Evolutionary conservation across 495 filamentous ascomycete species (phyloP), one percentile per base, ranked within the genome.

Genomic region (Xylaria intraflava): DNA sequence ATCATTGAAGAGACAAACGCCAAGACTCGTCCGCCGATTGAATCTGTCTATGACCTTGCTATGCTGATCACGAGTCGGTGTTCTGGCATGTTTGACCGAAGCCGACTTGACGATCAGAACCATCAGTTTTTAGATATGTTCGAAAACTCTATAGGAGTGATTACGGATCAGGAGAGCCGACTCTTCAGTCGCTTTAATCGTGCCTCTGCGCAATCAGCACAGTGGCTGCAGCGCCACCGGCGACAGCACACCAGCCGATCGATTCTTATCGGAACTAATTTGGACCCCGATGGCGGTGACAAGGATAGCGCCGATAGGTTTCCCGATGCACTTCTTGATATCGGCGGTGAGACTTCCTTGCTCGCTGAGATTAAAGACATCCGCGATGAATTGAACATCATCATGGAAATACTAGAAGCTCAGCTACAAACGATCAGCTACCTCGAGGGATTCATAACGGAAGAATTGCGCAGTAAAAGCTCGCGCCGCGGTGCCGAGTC

Each of bases 61-160:
- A 80, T 79, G 53, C 75, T 84, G 36, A 85, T 88, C 55, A 85
- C 81, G 0, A 79, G 74, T 44, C 73, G 82, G 23, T 88, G 83
- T 62, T 81, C 76, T 6, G 83, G 82, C 0, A 75, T 84, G 10
- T 86, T 88, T 56, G 83, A 86, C 57, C 71, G 82, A 3, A 78
- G 85, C 53, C 78, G 78, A 0, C 70, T 83, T 42, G 78, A 77
- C 22, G 78, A 84, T 53, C 81, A 84, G 46, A 72, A 83, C 27
- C 83, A 83, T 53, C 82, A 85, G 56, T 87, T 88, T 51, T 53
- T 88, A 20, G 84, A 88, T 54, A 86, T 88, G 81, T 88, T 88
- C 55, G 84, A 86, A 54, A 77, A 70, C 14, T 81, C 76, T 0
- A 86, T 87, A 50, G 84, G 84, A 38, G 73, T 77, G 38, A 82